Conservation (phyloP, 805 yeast genomes). For the Ogataea methylovora region DNA sequence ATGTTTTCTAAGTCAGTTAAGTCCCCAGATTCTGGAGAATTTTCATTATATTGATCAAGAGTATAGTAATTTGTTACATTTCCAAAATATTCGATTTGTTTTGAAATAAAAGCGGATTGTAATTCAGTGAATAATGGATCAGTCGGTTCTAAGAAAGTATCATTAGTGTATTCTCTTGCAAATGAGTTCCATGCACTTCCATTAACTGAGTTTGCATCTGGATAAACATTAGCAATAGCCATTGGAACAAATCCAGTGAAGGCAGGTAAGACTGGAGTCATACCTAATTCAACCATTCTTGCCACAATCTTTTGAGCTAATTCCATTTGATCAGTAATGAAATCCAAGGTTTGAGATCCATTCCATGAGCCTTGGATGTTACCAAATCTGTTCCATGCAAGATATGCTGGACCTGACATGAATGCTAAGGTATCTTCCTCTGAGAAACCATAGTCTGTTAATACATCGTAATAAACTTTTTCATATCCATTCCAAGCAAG, state of each 20-base stretch:
- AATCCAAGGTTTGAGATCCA: slow-evolving; percentile 2
- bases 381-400: slow-evolving; percentile 6
- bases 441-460: slow-evolving; percentile 3
- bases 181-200: slow-evolving; percentile 3
- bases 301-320: slow-evolving; percentile 2
- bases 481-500: slow-evolving; percentile 7
- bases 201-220: slow-evolving; percentile 1
- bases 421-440: slow-evolving; percentile 2
- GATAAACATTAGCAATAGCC: slow-evolving; percentile 1
- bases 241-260: slow-evolving; percentile 6
- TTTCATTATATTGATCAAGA: slow-evolving; percentile 6
- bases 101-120: slow-evolving; percentile 2
- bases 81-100: slow-evolving; percentile 3
- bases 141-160: slow-evolving; percentile 2
- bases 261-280: slow-evolving; percentile 7
- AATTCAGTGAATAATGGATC: slow-evolving; percentile 1
- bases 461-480: slow-evolving; percentile 3
- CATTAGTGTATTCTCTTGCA: slow-evolving; percentile 1
- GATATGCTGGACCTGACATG: slow-evolving; percentile 5
- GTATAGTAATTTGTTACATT: slow-evolving; percentile 5
- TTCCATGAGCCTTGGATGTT: slow-evolving; percentile 6
- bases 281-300: slow-evolving; percentile 6
- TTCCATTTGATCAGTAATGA: slow-evolving; percentile 3
- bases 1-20: neutral
- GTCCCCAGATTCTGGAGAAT: slow-evolving; percentile 3